Percentiles rank a stretch among this genome's conserved stretches.
These are phyloP conservation scores for Spathaspora arborariae DNA, from an alignment of 805 yeast species.

Conservation along the genomic window DNA sequence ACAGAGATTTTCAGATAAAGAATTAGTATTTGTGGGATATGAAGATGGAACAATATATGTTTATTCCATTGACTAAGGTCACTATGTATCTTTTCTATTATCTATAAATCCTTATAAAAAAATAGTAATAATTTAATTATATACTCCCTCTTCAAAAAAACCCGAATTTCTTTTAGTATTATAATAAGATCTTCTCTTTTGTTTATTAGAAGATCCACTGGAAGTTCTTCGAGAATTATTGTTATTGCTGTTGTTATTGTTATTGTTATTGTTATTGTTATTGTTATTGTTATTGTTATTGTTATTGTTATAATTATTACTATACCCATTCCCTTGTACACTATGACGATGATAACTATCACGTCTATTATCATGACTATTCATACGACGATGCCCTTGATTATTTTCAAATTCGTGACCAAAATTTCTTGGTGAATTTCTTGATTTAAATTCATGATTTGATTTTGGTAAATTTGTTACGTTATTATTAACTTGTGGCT, in stretches of 20 bases:
- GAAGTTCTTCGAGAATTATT: conserved; percentile 1
- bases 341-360: not conserved
- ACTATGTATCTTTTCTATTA: not conserved
- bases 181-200: conserved; percentile 31
- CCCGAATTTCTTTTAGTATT: conserved; percentile 20
- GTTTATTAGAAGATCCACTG: conserved; percentile 5
- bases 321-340: not conserved
- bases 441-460: not conserved
- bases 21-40: conserved; percentile 39
- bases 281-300: conserved; percentile 8
- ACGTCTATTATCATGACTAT: not conserved
- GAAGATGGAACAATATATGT: conserved; percentile 52
- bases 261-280: conserved; percentile 6
- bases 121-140: not conserved
- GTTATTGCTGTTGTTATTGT: conserved; percentile 6
- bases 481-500: conserved; percentile 8
- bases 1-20: conserved; percentile 2
- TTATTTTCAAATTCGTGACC: not conserved
- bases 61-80: conserved; percentile 14
- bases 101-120: not conserved
- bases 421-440: not conserved
- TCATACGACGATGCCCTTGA: conserved; percentile 3
- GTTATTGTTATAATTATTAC: conserved; percentile 1
- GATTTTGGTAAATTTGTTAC: conserved; percentile 6
- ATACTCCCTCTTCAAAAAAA: conserved; percentile 5